A percentile compares a stretch with the other conserved stretches of the same genome.
Conservation (phyloP, 805 yeast genomes). For the Starmerella kuoi region DNA sequence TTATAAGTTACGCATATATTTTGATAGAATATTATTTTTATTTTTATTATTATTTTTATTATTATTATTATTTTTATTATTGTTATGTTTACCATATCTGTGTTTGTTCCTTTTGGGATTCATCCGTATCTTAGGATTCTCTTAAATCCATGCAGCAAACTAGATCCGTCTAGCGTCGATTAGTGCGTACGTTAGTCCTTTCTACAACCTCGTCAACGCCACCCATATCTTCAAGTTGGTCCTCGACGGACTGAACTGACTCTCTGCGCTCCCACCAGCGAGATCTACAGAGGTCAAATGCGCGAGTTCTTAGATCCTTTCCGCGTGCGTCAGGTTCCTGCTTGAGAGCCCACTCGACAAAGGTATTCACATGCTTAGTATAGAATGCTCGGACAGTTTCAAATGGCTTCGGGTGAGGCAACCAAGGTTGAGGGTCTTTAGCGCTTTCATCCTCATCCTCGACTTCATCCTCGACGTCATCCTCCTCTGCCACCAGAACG, state of each 20-base stretch:
- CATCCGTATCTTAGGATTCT: too few species aligned
- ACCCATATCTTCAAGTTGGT: constrained; percentile 75
- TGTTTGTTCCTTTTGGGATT: too few species aligned
- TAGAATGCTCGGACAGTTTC: constrained; percentile 77
- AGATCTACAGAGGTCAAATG: constrained; percentile 83
- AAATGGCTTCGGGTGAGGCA: constrained; percentile 93
- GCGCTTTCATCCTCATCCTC: constrained; percentile 49
- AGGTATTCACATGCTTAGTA: constrained; percentile 70
- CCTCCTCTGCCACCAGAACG: constrained; percentile 37
- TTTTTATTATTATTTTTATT: neutral
- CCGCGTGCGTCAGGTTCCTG: constrained; percentile 78
- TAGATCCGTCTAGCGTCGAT: constrained; percentile 6
- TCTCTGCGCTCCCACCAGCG: constrained; percentile 99
- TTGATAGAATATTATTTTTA: too few species aligned
- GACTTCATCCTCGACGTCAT: constrained; percentile 56
- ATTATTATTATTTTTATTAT: too few species aligned
- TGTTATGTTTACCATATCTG: too few species aligned
- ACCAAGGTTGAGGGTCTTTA: constrained; percentile 91
- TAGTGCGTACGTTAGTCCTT: constrained; percentile 25
- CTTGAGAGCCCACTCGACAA: constrained; percentile 86
- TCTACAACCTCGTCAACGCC: constrained; percentile 85
- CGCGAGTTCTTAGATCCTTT: constrained; percentile 72
- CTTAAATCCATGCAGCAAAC: too few species aligned
- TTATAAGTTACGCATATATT: too few species aligned
- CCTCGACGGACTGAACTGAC: constrained; percentile 77